phyloP scores from a whole-genome alignment of 768 basidiomycete species.

The Pleurotus sapidus region DNA sequence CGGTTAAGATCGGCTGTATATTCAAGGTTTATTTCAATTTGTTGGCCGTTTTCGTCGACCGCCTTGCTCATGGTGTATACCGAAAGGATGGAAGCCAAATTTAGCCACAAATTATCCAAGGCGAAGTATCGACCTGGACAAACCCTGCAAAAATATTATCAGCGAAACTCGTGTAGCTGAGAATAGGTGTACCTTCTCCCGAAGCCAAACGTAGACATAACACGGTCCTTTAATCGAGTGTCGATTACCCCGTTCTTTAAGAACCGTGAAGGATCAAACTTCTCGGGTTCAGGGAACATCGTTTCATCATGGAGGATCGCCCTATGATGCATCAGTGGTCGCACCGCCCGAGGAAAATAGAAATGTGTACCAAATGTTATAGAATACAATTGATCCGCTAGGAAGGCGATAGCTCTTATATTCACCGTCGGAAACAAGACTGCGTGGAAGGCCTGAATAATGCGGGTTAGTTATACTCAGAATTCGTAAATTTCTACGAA shows the following conservation, averaged over 20 bases:
- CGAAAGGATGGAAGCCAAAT: conserved; percentile 6
- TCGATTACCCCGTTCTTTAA: conserved; percentile 33
- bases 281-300: conserved; percentile 28
- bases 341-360: background rate
- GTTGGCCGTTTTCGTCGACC: conserved; percentile 4
- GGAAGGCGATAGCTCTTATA: conserved; percentile 45
- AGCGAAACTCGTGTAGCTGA: background rate
- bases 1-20: conserved; percentile 19
- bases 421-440: conserved; percentile 35
- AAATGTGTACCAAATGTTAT: conserved; percentile 28
- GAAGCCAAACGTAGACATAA: conserved; percentile 31
- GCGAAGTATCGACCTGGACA: conserved; percentile 10
- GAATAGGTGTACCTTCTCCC: conserved; percentile 12
- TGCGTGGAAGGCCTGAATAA: conserved; percentile 27
- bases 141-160: background rate
- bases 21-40: conserved; percentile 22
- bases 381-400: conserved; percentile 33
- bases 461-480: no score
- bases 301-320: conserved; percentile 30
- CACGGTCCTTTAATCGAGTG: background rate
- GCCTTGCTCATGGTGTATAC: conserved; percentile 10
- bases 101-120: background rate
- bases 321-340: conserved; percentile 20
- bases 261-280: conserved; percentile 46
- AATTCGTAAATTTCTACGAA: no score